These are phyloP conservation scores for Borealophlyctis nickersoniae DNA, from an alignment of 192 early-diverging fungal genomes.

Conservation along the genomic window DNA sequence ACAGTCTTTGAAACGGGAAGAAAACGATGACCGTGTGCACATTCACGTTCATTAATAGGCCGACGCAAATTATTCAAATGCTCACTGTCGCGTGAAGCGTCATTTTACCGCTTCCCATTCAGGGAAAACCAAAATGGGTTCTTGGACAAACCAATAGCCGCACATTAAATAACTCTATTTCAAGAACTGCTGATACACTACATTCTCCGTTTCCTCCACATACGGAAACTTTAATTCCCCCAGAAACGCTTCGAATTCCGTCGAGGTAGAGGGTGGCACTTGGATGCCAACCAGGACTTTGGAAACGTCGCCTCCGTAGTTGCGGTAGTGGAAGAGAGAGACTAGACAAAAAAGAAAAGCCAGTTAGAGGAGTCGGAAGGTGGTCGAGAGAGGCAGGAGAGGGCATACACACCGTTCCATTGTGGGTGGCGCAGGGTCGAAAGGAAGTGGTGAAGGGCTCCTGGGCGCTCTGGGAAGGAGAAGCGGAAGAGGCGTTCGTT, in stretches of 20 bases:
- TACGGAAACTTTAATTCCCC: slow-evolving; percentile 78
- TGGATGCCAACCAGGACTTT: slow-evolving; percentile 93
- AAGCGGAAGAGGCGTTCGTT: slow-evolving; percentile 93
- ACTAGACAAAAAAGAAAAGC: slow-evolving; percentile 56
- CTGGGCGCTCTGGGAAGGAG: slow-evolving; percentile 94
- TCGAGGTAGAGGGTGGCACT: slow-evolving; percentile 64
- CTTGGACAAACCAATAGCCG: no score
- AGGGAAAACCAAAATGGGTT: no score
- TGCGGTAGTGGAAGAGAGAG: slow-evolving; percentile 94
- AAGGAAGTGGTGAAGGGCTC: slow-evolving; percentile 86
- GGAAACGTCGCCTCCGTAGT: slow-evolving; percentile 92
- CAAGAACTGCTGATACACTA: slow-evolving; percentile 81
- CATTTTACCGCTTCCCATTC: no score
- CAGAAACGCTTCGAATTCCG: slow-evolving; percentile 74
- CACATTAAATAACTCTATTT: slow-evolving; percentile 18
- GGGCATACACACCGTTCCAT: slow-evolving; percentile 29
- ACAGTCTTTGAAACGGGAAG: no score
- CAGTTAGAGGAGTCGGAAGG: slow-evolving; percentile 20
- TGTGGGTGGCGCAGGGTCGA: slow-evolving; percentile 45
- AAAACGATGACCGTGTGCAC: no score
- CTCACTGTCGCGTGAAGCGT: no score
- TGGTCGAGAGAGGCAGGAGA: background rate
- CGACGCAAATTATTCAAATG: no score
- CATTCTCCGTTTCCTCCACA: slow-evolving; percentile 91
- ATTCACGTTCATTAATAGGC: no score